These are phyloP conservation scores for Penicillium pancosmium DNA, from an alignment of 495 filamentous ascomycete genomes.

Conservation along the genomic window DNA sequence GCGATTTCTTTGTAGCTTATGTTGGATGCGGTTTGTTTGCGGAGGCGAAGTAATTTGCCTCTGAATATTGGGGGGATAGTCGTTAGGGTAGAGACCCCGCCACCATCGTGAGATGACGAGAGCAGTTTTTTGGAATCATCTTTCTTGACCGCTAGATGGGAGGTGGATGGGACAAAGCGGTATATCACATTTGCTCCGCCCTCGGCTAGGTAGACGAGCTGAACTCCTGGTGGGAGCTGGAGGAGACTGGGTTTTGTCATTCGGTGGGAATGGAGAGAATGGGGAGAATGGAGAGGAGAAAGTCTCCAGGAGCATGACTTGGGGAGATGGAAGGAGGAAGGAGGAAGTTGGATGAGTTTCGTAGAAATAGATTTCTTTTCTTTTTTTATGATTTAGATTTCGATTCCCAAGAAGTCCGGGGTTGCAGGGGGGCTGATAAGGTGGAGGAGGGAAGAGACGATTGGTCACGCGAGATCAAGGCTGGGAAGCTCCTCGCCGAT, in stretches of 20 bases:
- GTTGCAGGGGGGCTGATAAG: slow-evolving; percentile 4
- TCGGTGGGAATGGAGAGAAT: slow-evolving; percentile 18
- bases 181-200: slow-evolving; percentile 77
- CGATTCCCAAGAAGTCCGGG: background rate
- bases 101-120: slow-evolving; percentile 5
- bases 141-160: slow-evolving; percentile 16
- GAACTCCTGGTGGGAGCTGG: slow-evolving; percentile 45
- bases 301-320: slow-evolving; percentile 2
- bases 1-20: slow-evolving; percentile 57
- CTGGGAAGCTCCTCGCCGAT: slow-evolving; percentile 9
- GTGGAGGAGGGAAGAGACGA: background rate
- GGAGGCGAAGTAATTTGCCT: slow-evolving; percentile 65
- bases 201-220: slow-evolving; percentile 60
- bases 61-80: slow-evolving; percentile 20
- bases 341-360: background rate
- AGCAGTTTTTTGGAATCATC: slow-evolving; percentile 6
- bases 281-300: background rate
- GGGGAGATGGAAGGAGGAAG: background rate
- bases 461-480: slow-evolving; percentile 11
- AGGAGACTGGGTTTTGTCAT: slow-evolving; percentile 44
- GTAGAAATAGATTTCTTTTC: background rate
- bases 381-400: background rate
- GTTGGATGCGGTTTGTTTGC: slow-evolving; percentile 61
- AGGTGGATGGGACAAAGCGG: slow-evolving; percentile 44
- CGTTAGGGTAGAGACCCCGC: slow-evolving; percentile 25